Conservation (phyloP, 225 moss, liverwort and hornwort genomes). For the Bryum argenteum region DNA sequence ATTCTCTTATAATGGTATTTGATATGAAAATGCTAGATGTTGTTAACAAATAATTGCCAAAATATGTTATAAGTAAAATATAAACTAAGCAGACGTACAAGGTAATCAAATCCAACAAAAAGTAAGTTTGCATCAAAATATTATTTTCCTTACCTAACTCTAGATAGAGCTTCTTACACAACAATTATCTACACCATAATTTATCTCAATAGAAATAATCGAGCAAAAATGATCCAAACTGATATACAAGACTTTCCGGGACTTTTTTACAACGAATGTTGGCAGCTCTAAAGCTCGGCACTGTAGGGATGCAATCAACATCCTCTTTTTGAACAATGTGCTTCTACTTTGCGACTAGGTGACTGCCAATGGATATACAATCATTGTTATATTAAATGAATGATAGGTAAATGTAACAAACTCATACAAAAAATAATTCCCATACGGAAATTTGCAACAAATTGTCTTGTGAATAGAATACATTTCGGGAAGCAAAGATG, state of each 20-base stretch:
- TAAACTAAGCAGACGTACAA: conserved; percentile 7
- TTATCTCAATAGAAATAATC: conserved; percentile 4
- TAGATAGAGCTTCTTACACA: conserved; percentile 9
- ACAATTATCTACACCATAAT: conserved; percentile 17
- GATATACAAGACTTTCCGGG: conserved; percentile 49
- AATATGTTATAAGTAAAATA: no score
- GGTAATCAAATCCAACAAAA: conserved; percentile 1
- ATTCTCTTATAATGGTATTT: no score
- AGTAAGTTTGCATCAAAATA: conserved; percentile 5
- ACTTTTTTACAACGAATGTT: conserved; percentile 66
- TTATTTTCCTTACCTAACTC: neutral
- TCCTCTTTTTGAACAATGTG: conserved; percentile 53
- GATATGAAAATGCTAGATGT: conserved; percentile 19
- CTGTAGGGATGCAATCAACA: conserved; percentile 39
- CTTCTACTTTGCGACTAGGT: conserved; percentile 80
- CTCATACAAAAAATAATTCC: no score
- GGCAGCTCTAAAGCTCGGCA: conserved; percentile 46
- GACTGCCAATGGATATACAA: conserved; percentile 57
- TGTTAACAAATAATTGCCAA: no score
- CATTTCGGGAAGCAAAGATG: no score
- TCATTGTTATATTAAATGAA: conserved; percentile 15
- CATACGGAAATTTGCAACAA: neutral
- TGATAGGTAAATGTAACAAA: no score
- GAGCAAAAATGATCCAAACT: conserved; percentile 8
- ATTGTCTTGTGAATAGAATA: no score